These are phyloP conservation scores for Clarireedia homoeocarpa DNA, from an alignment of 2,329 filamentous ascomycete species.

Conservation along the genomic window DNA sequence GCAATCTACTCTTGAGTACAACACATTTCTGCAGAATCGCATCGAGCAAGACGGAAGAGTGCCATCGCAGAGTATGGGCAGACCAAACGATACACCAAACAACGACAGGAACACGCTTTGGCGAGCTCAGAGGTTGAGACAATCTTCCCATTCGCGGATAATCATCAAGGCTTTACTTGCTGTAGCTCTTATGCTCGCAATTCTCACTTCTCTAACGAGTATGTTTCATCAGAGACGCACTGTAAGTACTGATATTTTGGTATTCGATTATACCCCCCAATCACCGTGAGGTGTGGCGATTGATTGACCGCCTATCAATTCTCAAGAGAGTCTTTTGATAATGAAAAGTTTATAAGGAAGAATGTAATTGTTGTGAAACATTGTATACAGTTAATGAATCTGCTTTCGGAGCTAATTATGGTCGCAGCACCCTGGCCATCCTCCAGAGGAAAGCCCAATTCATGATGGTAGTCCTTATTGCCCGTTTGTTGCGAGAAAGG, in stretches of 20 bases:
- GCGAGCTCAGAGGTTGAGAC: constrained; percentile 4
- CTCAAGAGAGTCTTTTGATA: no score
- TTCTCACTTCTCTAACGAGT: background rate
- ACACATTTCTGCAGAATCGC: constrained; percentile 21
- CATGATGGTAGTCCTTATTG: constrained; percentile 19
- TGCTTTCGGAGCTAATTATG: background rate
- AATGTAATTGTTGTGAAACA: no score
- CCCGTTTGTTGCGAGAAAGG: constrained; percentile 12
- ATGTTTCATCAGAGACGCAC: background rate
- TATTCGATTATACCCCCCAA: background rate
- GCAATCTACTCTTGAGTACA: constrained; percentile 15
- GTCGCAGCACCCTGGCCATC: background rate
- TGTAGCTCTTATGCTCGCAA: constrained; percentile 16
- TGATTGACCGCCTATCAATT: no score
- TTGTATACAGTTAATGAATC: background rate
- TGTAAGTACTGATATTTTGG: background rate
- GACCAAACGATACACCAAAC: constrained; percentile 12
- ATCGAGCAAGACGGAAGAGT: constrained; percentile 17
- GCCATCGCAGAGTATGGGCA: constrained; percentile 27
- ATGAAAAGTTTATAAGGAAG: no score
- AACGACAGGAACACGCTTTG: constrained; percentile 21
- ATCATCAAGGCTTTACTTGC: constrained; percentile 14
- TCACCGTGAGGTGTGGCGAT: no score
- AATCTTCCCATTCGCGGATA: constrained; percentile 3
- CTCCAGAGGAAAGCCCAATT: constrained; percentile 3